Conservation (phyloP, 2,329 filamentous ascomycete genomes). For the Colletotrichum abscissum region DNA sequence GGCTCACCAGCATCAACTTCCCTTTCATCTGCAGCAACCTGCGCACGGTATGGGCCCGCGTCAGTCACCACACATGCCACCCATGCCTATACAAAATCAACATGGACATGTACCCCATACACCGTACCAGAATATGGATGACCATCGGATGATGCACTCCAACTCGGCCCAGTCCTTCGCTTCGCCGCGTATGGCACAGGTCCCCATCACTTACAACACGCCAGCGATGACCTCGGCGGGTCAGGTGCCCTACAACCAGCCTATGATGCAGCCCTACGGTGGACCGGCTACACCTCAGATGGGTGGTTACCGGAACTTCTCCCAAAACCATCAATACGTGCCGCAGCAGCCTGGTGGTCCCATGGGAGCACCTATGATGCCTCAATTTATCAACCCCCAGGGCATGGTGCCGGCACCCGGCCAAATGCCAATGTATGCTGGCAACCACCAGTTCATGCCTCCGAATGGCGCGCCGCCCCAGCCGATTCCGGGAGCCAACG, state of each 20-base stretch:
- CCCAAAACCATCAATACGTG: constrained; percentile 78
- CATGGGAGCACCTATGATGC: constrained; percentile 84
- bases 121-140: constrained; percentile 79
- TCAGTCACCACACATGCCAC: constrained; percentile 79
- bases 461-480: constrained; percentile 65
- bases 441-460: constrained; percentile 73
- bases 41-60: constrained; percentile 75
- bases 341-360: constrained; percentile 72
- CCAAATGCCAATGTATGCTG: constrained; percentile 86
- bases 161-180: constrained; percentile 87
- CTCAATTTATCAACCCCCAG: constrained; percentile 81
- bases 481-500: constrained; percentile 73
- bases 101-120: constrained; percentile 74
- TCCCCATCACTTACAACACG: constrained; percentile 73
- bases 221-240: constrained; percentile 75
- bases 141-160: constrained; percentile 89
- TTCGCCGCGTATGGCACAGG: constrained; percentile 81
- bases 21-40: constrained; percentile 83
- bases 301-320: constrained; percentile 76
- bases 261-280: constrained; percentile 77
- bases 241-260: constrained; percentile 78
- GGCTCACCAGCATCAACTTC: constrained; percentile 85
- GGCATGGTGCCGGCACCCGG: constrained; percentile 72
- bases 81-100: constrained; percentile 80
- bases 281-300: constrained; percentile 77